Evolutionary conservation across 495 filamentous ascomycete genomes (phyloP).

Genomic region (Copromyces sp.): DNA sequence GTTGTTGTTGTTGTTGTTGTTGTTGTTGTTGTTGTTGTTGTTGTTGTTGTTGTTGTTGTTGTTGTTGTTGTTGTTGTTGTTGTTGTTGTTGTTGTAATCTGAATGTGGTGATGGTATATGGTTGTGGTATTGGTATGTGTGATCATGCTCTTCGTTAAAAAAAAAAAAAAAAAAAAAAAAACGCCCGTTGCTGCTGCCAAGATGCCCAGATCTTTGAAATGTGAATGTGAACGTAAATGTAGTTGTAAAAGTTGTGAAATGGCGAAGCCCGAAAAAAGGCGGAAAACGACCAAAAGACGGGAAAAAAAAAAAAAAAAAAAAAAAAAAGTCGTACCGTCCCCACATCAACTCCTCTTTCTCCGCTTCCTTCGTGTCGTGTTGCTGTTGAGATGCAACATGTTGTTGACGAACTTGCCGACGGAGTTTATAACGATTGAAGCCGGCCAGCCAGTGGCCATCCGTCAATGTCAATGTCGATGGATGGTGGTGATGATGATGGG

Average conservation of each 20-base stretch:
- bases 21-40: too few relatives aligned
- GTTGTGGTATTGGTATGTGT: background rate
- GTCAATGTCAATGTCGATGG: background rate
- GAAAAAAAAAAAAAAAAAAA: background rate
- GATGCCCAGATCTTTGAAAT: background rate
- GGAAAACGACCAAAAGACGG: background rate
- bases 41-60: too few relatives aligned
- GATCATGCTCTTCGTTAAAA: background rate
- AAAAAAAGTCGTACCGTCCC: background rate
- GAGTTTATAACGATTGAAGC: background rate
- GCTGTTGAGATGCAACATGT: background rate
- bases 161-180: background rate
- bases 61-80: too few relatives aligned
- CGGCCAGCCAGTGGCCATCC: background rate
- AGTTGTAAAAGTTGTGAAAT: slow-evolving; percentile 2
- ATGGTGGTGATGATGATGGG: too few relatives aligned
- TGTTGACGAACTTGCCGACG: background rate
- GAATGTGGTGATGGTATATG: too few relatives aligned
- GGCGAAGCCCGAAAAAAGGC: background rate
- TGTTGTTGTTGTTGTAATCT: too few relatives aligned
- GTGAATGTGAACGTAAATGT: background rate
- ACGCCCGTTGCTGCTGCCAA: background rate
- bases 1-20: too few relatives aligned
- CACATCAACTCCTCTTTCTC: background rate
- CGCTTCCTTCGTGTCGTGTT: background rate